Conservation (phyloP, 257 asterid genomes). For the Penstemon newberryi region DNA sequence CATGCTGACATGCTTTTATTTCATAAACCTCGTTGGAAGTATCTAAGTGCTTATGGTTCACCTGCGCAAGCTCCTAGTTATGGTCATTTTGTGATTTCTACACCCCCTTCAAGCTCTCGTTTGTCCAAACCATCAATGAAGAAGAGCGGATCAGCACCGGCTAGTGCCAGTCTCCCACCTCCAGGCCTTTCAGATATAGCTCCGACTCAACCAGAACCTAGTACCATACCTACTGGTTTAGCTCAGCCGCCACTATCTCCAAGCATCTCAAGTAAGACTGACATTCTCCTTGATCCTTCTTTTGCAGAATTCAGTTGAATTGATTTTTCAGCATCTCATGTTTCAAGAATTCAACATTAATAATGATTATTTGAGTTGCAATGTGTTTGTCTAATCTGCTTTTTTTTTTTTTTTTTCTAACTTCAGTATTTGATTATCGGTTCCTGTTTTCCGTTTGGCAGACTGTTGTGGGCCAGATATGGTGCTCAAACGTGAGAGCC, state of each 20-base stretch:
- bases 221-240: conserved; percentile 63
- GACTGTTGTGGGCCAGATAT: conserved; percentile 87
- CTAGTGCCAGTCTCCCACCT: conserved; percentile 45
- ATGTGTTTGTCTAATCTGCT: not conserved
- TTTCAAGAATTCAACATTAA: not conserved
- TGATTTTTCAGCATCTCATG: not conserved
- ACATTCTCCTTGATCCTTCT: conserved; percentile 12
- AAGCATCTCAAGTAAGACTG: conserved; percentile 63
- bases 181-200: conserved; percentile 46
- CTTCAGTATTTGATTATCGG: conserved; percentile 17
- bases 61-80: conserved; percentile 57
- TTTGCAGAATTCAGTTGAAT: conserved; percentile 3
- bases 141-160: conserved; percentile 49
- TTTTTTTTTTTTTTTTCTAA: not conserved
- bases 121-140: conserved; percentile 54
- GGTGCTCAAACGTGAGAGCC: conserved; percentile 77
- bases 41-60: conserved; percentile 41
- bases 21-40: conserved; percentile 36
- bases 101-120: conserved; percentile 56
- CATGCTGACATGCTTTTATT: conserved; percentile 39
- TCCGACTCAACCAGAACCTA: conserved; percentile 59
- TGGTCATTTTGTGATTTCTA: conserved; percentile 57
- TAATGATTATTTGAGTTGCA: not conserved
- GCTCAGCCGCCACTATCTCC: conserved; percentile 92
- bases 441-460: conserved; percentile 37